phyloP scores from a whole-genome alignment of 2,329 filamentous ascomycete species.

The Fusarium dlaminii region DNA sequence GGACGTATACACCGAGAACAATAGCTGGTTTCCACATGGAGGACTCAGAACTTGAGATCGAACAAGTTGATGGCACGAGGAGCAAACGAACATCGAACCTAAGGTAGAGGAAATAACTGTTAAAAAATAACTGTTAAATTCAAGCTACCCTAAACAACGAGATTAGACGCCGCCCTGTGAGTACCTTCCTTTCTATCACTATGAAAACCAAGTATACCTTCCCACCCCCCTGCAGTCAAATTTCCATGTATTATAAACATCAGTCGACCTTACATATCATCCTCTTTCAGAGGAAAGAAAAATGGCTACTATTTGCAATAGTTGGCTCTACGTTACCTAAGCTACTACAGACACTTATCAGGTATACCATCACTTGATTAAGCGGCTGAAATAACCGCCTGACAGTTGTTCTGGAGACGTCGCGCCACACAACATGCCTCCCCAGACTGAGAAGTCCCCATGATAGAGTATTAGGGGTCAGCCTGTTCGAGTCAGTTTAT shows the following conservation, averaged over 20 bases:
- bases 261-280: not conserved
- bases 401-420: conserved; percentile 29
- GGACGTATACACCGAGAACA: not conserved
- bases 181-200: not conserved
- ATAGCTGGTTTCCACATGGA: no score
- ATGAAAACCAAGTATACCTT: not conserved
- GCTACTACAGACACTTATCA: not conserved
- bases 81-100: not conserved
- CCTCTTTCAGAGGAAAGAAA: not conserved
- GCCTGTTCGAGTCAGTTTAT: conserved; percentile 14
- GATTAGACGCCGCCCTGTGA: not conserved
- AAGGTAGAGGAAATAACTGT: not conserved
- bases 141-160: not conserved
- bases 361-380: not conserved
- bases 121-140: not conserved
- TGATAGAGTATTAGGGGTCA: conserved; percentile 8
- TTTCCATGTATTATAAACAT: not conserved
- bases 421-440: conserved; percentile 27
- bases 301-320: not conserved
- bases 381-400: conserved; percentile 3
- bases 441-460: conserved; percentile 28
- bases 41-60: no score
- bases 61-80: no score
- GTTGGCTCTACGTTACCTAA: not conserved
- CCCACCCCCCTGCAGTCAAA: not conserved